These are phyloP conservation scores for Didymella glomerata DNA, from an alignment of 2,329 filamentous ascomycete genomes.

Conservation along the genomic window DNA sequence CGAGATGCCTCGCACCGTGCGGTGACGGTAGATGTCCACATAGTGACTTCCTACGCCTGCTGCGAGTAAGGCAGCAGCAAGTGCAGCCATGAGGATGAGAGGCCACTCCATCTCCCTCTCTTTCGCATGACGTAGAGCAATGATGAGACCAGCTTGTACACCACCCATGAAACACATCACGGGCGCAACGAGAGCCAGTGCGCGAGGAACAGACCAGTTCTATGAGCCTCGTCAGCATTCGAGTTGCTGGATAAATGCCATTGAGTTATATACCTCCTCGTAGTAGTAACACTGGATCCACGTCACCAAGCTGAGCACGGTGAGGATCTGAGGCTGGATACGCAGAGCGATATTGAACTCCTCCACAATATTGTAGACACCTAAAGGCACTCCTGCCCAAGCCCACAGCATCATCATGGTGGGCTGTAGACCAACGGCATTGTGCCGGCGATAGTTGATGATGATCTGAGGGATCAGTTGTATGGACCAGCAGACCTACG, in stretches of 20 bases:
- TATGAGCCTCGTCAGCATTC: slow-evolving; percentile 34
- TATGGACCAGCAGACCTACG: slow-evolving; percentile 68
- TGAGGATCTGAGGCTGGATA: slow-evolving; percentile 66
- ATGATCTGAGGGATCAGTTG: slow-evolving; percentile 75
- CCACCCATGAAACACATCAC: slow-evolving; percentile 67
- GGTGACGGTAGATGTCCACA: slow-evolving; percentile 71
- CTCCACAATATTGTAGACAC: slow-evolving; percentile 66
- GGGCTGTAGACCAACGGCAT: slow-evolving; percentile 70
- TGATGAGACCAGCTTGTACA: slow-evolving; percentile 67
- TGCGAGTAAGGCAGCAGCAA: slow-evolving; percentile 70
- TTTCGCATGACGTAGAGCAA: slow-evolving; percentile 61
- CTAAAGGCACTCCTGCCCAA: slow-evolving; percentile 71
- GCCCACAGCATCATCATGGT: slow-evolving; percentile 79
- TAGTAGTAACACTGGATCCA: slow-evolving; percentile 67
- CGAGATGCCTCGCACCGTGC: slow-evolving; percentile 74
- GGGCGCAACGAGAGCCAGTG: slow-evolving; percentile 59
- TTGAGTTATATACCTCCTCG: slow-evolving; percentile 45
- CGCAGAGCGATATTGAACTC: slow-evolving; percentile 62
- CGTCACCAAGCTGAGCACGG: slow-evolving; percentile 60
- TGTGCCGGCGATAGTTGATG: slow-evolving; percentile 71
- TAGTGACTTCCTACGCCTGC: slow-evolving; percentile 74
- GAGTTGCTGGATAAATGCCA: too few species aligned
- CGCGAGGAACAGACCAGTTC: slow-evolving; percentile 63
- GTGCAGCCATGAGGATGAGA: slow-evolving; percentile 69
- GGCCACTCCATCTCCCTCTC: slow-evolving; percentile 65